Evolutionary conservation across 768 basidiomycete species (phyloP).

Genomic region (Melanogaster broomeanus): DNA sequence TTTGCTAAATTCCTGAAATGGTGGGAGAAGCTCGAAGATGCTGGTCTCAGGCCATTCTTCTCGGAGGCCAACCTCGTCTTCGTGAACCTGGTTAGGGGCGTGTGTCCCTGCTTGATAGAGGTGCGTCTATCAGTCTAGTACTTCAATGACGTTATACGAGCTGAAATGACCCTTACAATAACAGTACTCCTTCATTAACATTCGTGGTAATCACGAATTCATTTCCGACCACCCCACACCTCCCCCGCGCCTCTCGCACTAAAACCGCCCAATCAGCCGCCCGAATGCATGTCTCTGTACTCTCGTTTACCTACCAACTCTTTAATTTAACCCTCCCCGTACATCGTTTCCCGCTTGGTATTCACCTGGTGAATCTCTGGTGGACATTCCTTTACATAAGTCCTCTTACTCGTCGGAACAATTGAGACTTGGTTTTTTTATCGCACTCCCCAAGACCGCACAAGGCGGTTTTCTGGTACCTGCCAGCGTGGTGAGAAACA

Average conservation of each 20-base stretch:
- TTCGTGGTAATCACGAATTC: conserved; percentile 45
- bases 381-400: no score
- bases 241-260: conserved; percentile 10
- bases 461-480: no score
- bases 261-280: neutral
- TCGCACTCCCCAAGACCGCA: no score
- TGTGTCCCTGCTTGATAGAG: conserved; percentile 42
- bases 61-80: conserved; percentile 58
- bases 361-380: no score
- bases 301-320: no score
- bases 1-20: conserved; percentile 59
- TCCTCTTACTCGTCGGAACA: no score
- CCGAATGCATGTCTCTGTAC: conserved; percentile 2
- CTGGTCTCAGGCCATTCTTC: conserved; percentile 73
- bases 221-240: conserved; percentile 23
- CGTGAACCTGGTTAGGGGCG: conserved; percentile 40
- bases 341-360: no score
- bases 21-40: conserved; percentile 72
- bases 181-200: conserved; percentile 55
- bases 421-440: no score
- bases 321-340: no score
- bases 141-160: neutral
- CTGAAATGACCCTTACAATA: neutral
- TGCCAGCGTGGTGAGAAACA: no score
- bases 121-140: conserved; percentile 18